A percentile compares a stretch with the other conserved stretches of the same genome.
Conservation (phyloP, 768 basidiomycete species). For the Auricularia sp. region DNA sequence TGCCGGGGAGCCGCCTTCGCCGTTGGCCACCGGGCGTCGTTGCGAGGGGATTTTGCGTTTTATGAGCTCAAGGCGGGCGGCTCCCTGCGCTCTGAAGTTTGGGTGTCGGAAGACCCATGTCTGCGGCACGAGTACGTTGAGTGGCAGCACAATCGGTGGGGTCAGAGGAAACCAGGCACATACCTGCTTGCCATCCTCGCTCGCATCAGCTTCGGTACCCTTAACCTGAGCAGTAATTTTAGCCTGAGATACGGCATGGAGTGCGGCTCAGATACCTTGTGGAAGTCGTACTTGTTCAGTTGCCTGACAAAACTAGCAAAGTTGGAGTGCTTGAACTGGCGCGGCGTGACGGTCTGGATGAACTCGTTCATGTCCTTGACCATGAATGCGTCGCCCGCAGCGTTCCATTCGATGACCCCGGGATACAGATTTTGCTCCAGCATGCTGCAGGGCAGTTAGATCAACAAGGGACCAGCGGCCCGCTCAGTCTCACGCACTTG, state of each 20-base stretch:
- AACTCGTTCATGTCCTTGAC: conserved; percentile 26
- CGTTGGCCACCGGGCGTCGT: conserved; percentile 10
- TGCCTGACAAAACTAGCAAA: conserved; percentile 89
- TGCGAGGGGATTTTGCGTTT: conserved; percentile 24
- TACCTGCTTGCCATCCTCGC: not conserved
- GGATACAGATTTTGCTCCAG: conserved; percentile 17
- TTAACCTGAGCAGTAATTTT: not conserved
- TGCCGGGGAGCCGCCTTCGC: not conserved
- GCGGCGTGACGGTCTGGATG: conserved; percentile 19
- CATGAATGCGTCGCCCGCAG: conserved; percentile 18
- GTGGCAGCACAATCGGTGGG: not conserved
- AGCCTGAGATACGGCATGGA: not conserved
- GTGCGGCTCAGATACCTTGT: conserved; percentile 46
- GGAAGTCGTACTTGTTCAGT: conserved; percentile 94
- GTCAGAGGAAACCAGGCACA: not conserved
- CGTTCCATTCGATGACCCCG: conserved; percentile 18
- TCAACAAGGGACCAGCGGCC: not conserved
- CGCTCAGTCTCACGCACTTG: conserved; percentile 10
- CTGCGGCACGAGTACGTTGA: not conserved
- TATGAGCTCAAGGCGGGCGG: conserved; percentile 50
- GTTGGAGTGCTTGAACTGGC: conserved; percentile 46
- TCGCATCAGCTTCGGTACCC: not conserved
- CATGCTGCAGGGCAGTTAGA: conserved; percentile 13
- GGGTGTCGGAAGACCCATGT: conserved; percentile 23
- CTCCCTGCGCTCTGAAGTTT: conserved; percentile 44